Evolutionary conservation across 306 rosid species (phyloP).

Genomic region (Rosa lucieae): DNA sequence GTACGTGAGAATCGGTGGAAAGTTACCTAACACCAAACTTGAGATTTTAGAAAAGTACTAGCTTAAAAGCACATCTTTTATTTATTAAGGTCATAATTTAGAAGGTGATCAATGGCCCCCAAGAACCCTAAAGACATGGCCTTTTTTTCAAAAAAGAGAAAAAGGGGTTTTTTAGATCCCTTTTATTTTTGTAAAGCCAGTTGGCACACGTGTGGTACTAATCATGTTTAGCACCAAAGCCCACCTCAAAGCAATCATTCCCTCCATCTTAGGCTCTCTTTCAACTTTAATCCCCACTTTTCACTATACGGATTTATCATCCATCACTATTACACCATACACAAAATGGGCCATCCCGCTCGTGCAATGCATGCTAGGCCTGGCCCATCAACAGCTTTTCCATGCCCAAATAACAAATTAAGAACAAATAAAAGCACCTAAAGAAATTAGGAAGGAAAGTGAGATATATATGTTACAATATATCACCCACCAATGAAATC

Average conservation of each 20-base stretch:
- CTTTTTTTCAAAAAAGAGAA: slow-evolving; percentile 9
- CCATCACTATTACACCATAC: slow-evolving; percentile 34
- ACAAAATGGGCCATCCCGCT: slow-evolving; percentile 65
- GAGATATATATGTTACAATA: neutral
- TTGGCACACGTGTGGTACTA: slow-evolving; percentile 84
- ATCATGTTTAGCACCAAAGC: slow-evolving; percentile 89
- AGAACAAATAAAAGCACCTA: neutral
- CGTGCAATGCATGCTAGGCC: slow-evolving; percentile 68
- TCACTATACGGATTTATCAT: neutral
- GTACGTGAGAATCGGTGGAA: neutral
- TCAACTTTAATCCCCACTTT: slow-evolving; percentile 19
- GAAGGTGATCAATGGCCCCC: slow-evolving; percentile 34
- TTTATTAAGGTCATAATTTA: slow-evolving; percentile 41
- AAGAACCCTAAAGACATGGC: slow-evolving; percentile 21
- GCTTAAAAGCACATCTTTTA: neutral
- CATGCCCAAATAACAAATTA: slow-evolving; percentile 25
- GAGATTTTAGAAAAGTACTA: slow-evolving; percentile 30
- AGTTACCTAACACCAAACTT: neutral
- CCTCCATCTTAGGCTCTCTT: slow-evolving; percentile 43
- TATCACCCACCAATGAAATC: slow-evolving; percentile 26
- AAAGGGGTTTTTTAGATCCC: slow-evolving; percentile 6
- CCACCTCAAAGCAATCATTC: slow-evolving; percentile 61
- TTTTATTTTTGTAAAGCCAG: slow-evolving; percentile 52
- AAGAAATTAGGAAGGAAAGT: neutral
- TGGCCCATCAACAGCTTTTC: slow-evolving; percentile 43